Evolutionary conservation across 1,284 basidiomycete species (phyloP), one percentile per base, ranked within the genome.

Genomic region (Mycosarcoma maydis): DNA sequence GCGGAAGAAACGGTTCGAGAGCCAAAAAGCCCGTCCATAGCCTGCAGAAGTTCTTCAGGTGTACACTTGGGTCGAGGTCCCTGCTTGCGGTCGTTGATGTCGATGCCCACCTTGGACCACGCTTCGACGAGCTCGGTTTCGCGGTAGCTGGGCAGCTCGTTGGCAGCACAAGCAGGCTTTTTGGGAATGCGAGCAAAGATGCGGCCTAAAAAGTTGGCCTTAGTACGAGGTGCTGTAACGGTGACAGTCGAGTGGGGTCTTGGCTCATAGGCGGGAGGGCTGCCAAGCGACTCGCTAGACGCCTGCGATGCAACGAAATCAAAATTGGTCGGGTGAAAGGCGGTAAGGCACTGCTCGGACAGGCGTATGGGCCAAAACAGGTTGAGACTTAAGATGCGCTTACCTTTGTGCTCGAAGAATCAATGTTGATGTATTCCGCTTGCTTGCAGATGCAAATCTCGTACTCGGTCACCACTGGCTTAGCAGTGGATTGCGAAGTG

Each of bases 61-160:
- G 69, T 72, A 44, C 69, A 72, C 4, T 59, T 19, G 14, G 69
- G 69, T 7, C 39, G 36, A 16, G 69, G 69, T 5, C 64, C 69
- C 3, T 62, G 58, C 39, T 44, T 59, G 41, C 53, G 52, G 26
- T 72, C 41, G 49, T 72, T 52, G 46, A 72, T 17, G 23, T 72
- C 59, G 32, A 72, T 64, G 16, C 69, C 69, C 10, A 72, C 37
- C 20, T 59, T 44, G 17, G 64, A 59, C 69, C 69, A 72, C 0
- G 64, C 45, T 17, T 44, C 33, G 11, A 43, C 44, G n/a, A 72
- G 30, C 37, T 64, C 55, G 17, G 45, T 39, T 14, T 72, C 64
- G 27, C 60, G 58, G 46, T 72, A 72, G 44, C 50, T 57, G 2
- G 69, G 69, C 11, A 54, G 49, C 32, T 52, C 39, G 5, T 32